Conservation (phyloP, 768 basidiomycete genomes). For the Hirschioporus abietinus region DNA sequence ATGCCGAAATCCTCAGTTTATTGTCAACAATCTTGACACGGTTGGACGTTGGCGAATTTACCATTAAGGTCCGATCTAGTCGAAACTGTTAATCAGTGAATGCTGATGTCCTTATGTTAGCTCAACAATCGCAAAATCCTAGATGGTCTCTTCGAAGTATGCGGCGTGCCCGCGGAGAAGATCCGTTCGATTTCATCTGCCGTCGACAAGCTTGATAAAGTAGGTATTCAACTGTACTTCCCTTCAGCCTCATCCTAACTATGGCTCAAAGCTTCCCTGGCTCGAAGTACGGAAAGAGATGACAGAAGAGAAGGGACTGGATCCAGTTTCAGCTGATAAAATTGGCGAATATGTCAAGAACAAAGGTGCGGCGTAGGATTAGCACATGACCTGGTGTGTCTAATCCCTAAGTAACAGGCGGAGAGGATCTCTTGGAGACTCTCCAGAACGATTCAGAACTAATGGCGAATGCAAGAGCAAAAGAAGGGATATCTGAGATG, state of each 20-base stretch:
- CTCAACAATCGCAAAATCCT: slow-evolving; percentile 95
- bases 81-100: not conserved
- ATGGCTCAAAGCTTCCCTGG: slow-evolving; percentile 66
- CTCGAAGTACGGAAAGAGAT: slow-evolving; percentile 91
- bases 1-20: slow-evolving; percentile 84
- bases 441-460: slow-evolving; percentile 61
- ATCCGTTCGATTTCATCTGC: slow-evolving; percentile 91
- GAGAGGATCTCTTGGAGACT: slow-evolving; percentile 66
- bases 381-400: not conserved
- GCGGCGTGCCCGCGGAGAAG: slow-evolving; percentile 88
- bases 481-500: slow-evolving; percentile 86
- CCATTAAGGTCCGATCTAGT: slow-evolving; percentile 63
- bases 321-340: slow-evolving; percentile 74
- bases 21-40: slow-evolving; percentile 74
- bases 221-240: slow-evolving; percentile 22
- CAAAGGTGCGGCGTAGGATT: slow-evolving; percentile 56
- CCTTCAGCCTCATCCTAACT: not conserved
- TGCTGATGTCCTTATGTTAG: slow-evolving; percentile 31
- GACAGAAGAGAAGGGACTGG: slow-evolving; percentile 92
- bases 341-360: slow-evolving; percentile 97
- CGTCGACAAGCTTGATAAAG: slow-evolving; percentile 98
- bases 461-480: slow-evolving; percentile 66
- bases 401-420: slow-evolving; percentile 43
- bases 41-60: slow-evolving; percentile 91
- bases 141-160: slow-evolving; percentile 95